Percentiles rank a stretch among this genome's conserved stretches.
These are phyloP conservation scores for Verticillium albo-atrum DNA, from an alignment of 2,329 filamentous ascomycete genomes.

Conservation along the genomic window DNA sequence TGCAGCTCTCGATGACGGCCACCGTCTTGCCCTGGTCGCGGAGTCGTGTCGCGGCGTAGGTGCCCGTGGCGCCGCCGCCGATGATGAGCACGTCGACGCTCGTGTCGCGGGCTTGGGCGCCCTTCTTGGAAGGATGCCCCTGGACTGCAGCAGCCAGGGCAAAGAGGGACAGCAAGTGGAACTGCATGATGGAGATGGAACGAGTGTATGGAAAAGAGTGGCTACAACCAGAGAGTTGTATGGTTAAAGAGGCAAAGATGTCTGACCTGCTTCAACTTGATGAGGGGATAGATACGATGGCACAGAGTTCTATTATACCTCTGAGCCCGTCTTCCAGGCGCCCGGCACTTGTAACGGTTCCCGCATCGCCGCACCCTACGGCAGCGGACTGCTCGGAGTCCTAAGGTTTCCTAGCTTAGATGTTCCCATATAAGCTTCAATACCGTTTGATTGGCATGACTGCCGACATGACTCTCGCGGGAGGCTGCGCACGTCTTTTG, in stretches of 20 bases:
- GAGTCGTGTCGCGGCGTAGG: constrained; percentile 41
- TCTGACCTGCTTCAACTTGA: not conserved
- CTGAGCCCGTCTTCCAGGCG: too few species aligned
- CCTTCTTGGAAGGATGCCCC: not conserved
- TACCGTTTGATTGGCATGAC: not conserved
- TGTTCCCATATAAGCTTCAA: not conserved
- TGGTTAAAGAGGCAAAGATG: not conserved
- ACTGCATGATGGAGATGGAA: not conserved
- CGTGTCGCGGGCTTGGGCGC: not conserved
- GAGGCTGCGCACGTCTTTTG: not conserved
- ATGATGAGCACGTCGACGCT: constrained; percentile 43
- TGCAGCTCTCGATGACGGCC: constrained; percentile 36
- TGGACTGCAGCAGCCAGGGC: not conserved
- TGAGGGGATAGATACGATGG: not conserved
- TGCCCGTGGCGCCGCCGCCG: constrained; percentile 49
- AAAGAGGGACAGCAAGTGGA: not conserved
- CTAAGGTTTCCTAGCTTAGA: not conserved
- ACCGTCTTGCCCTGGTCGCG: constrained; percentile 43
- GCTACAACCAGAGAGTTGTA: not conserved
- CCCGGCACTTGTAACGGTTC: not conserved
- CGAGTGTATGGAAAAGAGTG: not conserved
- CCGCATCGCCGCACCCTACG: not conserved
- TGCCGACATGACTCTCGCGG: not conserved
- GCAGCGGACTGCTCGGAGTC: not conserved
- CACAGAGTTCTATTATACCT: not conserved